These are phyloP conservation scores for Kodamaea suecica DNA, from an alignment of 1,139 yeast species.

Conservation along the genomic window DNA sequence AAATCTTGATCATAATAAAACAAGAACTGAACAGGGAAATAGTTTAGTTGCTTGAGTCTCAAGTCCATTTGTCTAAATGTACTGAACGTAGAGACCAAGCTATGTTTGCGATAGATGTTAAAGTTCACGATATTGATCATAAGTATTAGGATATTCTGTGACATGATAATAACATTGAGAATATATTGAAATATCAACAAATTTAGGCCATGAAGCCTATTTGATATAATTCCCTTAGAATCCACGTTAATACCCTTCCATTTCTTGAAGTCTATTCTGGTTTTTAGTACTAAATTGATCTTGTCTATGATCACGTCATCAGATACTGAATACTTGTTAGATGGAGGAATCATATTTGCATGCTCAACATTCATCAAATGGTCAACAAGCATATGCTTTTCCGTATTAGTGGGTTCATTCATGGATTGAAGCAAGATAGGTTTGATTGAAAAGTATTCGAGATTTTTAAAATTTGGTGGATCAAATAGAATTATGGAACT, in stretches of 20 bases:
- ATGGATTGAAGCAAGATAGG: conserved; percentile 68
- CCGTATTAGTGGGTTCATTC: conserved; percentile 14
- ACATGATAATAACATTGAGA: conserved; percentile 6
- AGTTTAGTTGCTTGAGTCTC: conserved; percentile 71
- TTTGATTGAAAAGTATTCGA: conserved; percentile 75
- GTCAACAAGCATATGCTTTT: conserved; percentile 7
- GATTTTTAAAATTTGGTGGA: conserved; percentile 68
- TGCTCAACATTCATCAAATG: conserved; percentile 12
- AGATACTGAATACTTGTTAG: conserved; percentile 18
- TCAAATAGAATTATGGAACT: conserved; percentile 51
- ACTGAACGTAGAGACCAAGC: conserved; percentile 45
- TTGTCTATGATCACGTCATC: conserved; percentile 32
- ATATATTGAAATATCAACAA: not conserved
- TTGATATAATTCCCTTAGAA: not conserved
- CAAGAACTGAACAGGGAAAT: conserved; percentile 77
- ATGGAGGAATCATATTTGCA: conserved; percentile 3
- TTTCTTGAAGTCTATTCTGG: conserved; percentile 17
- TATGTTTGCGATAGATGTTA: conserved; percentile 15
- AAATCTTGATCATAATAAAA: conserved; percentile 41
- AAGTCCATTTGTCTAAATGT: conserved; percentile 77
- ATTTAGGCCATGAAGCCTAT: too few relatives aligned
- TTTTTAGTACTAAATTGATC: conserved; percentile 30
- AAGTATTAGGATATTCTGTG: conserved; percentile 23
- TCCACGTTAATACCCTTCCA: conserved; percentile 1
- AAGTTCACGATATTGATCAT: conserved; percentile 27